Conservation (phyloP, 345 rosid species). For the Gynandropsis gynandra region DNA sequence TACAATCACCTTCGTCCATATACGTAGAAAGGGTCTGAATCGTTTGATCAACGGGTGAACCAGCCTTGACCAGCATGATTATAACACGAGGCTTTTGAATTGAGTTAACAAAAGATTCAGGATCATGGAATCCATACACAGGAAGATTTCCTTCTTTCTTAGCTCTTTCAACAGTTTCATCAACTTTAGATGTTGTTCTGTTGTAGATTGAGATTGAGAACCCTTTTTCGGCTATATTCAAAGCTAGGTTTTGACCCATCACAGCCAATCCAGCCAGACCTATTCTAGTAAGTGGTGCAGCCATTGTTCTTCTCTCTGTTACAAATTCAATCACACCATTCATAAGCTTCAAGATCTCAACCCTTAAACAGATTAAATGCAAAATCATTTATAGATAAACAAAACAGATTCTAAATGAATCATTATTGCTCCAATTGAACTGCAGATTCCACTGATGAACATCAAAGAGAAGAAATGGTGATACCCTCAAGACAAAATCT, state of each 20-base stretch:
- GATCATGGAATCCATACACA: constrained; percentile 72
- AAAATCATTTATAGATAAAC: background rate
- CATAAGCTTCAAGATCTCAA: constrained; percentile 9
- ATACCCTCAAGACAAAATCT: too few relatives aligned
- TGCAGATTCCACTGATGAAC: too few relatives aligned
- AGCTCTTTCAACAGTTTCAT: constrained; percentile 87
- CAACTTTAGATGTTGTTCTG: constrained; percentile 80
- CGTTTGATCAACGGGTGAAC: constrained; percentile 86
- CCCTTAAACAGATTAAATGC: background rate
- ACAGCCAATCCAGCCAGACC: constrained; percentile 96
- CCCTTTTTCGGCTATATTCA: constrained; percentile 92
- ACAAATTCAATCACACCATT: background rate
- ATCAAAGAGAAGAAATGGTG: too few relatives aligned
- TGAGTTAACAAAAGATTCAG: constrained; percentile 69
- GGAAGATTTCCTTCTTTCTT: constrained; percentile 81
- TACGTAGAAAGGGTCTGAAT: constrained; percentile 75
- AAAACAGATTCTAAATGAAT: too few relatives aligned
- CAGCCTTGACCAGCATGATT: constrained; percentile 96
- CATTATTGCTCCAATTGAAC: too few relatives aligned
- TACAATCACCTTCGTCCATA: constrained; percentile 92
- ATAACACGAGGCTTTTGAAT: constrained; percentile 86
- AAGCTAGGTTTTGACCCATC: constrained; percentile 96
- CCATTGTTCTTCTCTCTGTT: constrained; percentile 38
- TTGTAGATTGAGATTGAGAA: constrained; percentile 94
- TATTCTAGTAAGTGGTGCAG: constrained; percentile 57